Base-by-base conservation (phyloP, 2,329 filamentous ascomycete genomes). In the Lasiodiplodia sp. region DNA sequence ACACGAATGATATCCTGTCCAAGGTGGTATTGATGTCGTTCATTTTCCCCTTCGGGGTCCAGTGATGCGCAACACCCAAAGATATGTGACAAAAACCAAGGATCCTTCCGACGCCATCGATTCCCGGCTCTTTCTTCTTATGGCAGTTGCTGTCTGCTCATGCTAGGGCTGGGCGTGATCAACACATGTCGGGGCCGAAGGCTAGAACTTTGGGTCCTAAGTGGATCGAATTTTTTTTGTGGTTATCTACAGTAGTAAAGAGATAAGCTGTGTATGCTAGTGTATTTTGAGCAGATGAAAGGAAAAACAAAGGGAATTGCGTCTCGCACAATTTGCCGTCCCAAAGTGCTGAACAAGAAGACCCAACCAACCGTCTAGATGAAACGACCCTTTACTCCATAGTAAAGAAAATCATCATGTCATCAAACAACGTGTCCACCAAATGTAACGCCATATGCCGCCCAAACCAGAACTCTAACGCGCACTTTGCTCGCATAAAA, bases 291-390 rank as follows among this genome's bases (percentile, higher is more conserved):
- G 18, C 64, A 57, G 25, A 37, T 7, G 25, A 56, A 31, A 57
- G 18, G 14, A 49, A 47, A 25, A 38, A 56, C 31, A 31, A 31
- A 47, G 28, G 28, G 25, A 66, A n/a, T 44, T 40, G 38, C 31
- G 38, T 60, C 40, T 58, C 64, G 55, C 65, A 49, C 65, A 67
- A 67, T 67, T 52, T 67, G 55, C 65, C 40, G 11, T 38, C 65
- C 65, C 65, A 66, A 34, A 38, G n/a, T 38, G 31, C 38, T 16
- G 2, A 67, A 34, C 37, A 51, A 16, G 28, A 12, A 67, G 52
- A 38, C n/a, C 40, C 28, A 37, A 58, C 44, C 18, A 34, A 18
- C 21, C 56, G 31, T 67, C 55, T 60, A 67, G 16, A 67, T n/a
- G 40, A 47, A 47, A 21, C 25, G 28, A 28, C 21, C 65, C 64